phyloP scores from a whole-genome alignment of 768 basidiomycete genomes.

The Gymnopilus junonius region DNA sequence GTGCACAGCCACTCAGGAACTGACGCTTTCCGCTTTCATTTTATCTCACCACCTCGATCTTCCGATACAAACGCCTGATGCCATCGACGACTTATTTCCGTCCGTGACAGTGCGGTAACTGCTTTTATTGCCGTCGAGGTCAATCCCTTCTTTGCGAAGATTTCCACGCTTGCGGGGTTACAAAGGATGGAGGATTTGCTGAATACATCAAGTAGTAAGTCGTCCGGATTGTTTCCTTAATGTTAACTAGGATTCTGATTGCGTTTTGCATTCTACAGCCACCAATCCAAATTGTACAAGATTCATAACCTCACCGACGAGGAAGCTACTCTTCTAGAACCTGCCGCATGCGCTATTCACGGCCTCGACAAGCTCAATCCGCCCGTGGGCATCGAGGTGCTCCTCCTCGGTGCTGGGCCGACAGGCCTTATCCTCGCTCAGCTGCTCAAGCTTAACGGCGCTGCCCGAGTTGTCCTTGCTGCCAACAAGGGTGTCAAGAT shows the following conservation, averaged over 20 bases:
- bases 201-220: slow-evolving; percentile 86
- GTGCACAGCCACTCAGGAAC: slow-evolving; percentile 21
- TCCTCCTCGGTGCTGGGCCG: slow-evolving; percentile 89
- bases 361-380: slow-evolving; percentile 88
- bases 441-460: slow-evolving; percentile 86
- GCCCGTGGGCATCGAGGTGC: slow-evolving; percentile 81
- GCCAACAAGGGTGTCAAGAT: slow-evolving; percentile 93
- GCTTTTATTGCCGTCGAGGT: slow-evolving; percentile 90
- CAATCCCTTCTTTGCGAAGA: slow-evolving; percentile 82
- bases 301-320: slow-evolving; percentile 87
- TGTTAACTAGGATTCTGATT: neutral
- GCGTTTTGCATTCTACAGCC: slow-evolving; percentile 22
- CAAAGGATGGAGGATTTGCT: slow-evolving; percentile 84
- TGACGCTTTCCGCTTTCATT: slow-evolving; percentile 2
- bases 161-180: slow-evolving; percentile 82
- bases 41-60: neutral
- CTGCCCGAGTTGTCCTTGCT: slow-evolving; percentile 78
- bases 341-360: slow-evolving; percentile 90
- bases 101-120: slow-evolving; percentile 68
- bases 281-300: slow-evolving; percentile 80
- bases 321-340: slow-evolving; percentile 87
- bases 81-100: slow-evolving; percentile 4
- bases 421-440: slow-evolving; percentile 91
- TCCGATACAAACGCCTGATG: slow-evolving; percentile 4
- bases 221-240: neutral